phyloP scores from a whole-genome alignment of 306 rosid genomes.

The Delonix regia region DNA sequence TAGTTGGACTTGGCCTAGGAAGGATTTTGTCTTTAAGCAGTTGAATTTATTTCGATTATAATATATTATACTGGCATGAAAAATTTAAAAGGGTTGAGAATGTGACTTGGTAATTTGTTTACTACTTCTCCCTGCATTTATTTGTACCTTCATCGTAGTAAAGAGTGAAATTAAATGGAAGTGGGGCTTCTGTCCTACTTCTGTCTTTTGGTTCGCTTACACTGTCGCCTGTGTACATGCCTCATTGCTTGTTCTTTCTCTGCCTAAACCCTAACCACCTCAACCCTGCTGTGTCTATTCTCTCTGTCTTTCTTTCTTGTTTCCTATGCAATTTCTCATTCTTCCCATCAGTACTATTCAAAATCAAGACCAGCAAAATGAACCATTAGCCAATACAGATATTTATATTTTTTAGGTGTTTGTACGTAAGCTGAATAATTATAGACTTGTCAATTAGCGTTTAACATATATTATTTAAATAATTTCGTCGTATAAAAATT shows the following conservation, averaged over 20 bases:
- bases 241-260: constrained; percentile 7
- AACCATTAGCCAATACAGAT: not conserved
- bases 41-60: constrained; percentile 13
- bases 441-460: not conserved
- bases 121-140: constrained; percentile 1
- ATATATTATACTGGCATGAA: not conserved
- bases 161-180: constrained; percentile 6
- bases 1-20: constrained; percentile 37
- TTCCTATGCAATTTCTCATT: not conserved
- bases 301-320: not conserved
- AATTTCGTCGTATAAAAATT: not conserved
- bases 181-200: not conserved
- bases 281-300: not conserved
- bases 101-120: constrained; percentile 5
- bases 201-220: not conserved
- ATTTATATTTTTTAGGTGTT: not conserved
- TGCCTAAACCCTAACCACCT: constrained; percentile 3
- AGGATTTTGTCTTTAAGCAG: constrained; percentile 46
- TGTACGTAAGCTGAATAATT: no score
- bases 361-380: not conserved
- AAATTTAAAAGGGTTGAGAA: constrained; percentile 13
- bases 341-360: not conserved
- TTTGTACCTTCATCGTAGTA: not conserved
- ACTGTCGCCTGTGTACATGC: not conserved
- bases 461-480: not conserved